These are phyloP conservation scores for Penicillium sp. DNA, from an alignment of 2,329 filamentous ascomycete species.

Conservation along the genomic window DNA sequence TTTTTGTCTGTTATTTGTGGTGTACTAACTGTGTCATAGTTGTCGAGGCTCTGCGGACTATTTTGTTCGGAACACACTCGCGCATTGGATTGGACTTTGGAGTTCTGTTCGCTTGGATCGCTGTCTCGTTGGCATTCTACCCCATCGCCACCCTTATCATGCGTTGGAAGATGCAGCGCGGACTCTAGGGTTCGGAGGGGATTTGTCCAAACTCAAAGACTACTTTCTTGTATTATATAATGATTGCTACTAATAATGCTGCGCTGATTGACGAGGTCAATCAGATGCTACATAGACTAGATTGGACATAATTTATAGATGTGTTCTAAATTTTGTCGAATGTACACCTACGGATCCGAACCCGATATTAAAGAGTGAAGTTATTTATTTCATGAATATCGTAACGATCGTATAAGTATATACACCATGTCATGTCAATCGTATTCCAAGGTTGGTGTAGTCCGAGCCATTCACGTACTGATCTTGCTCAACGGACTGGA, in stretches of 20 bases:
- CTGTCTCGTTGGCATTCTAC: slow-evolving; percentile 26
- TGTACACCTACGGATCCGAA: neutral
- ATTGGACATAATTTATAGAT: neutral
- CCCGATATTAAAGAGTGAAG: neutral
- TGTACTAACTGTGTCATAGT: slow-evolving; percentile 34
- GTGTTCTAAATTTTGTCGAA: neutral
- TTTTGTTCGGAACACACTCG: slow-evolving; percentile 62
- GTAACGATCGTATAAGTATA: neutral
- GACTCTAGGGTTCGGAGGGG: slow-evolving; percentile 3
- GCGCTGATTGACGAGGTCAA: neutral
- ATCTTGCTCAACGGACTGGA: too few relatives aligned
- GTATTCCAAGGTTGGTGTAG: too few relatives aligned
- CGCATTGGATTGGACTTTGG: slow-evolving; percentile 63
- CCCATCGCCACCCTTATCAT: slow-evolving; percentile 32
- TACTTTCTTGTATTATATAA: too few relatives aligned
- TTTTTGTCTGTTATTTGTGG: neutral
- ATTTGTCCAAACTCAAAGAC: neutral
- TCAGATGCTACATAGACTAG: neutral
- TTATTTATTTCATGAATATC: neutral
- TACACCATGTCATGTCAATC: neutral
- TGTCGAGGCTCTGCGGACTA: slow-evolving; percentile 60
- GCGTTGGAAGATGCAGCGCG: slow-evolving; percentile 34
- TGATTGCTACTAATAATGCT: neutral
- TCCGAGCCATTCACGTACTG: too few relatives aligned
- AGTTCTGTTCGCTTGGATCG: slow-evolving; percentile 59